These are phyloP conservation scores for Lepidium campestre DNA, from an alignment of 441 rosid species.

Conservation along the genomic window DNA sequence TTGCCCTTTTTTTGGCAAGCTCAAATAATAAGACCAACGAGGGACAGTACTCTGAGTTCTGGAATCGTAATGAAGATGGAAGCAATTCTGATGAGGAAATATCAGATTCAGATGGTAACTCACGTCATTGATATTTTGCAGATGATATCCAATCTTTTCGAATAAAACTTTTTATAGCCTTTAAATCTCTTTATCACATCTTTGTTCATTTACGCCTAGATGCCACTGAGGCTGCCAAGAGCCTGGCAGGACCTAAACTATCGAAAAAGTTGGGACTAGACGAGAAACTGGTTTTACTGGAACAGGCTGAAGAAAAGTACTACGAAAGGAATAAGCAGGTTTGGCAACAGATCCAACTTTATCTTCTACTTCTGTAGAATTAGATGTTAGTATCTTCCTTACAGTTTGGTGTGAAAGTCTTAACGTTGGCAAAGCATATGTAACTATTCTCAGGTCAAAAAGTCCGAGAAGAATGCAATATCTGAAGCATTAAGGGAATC, in stretches of 20 bases:
- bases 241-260: slow-evolving; percentile 41
- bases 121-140: neutral
- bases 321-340: slow-evolving; percentile 65
- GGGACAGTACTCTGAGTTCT: slow-evolving; percentile 71
- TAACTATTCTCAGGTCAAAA: slow-evolving; percentile 42
- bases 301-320: slow-evolving; percentile 72
- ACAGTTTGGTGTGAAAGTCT: neutral
- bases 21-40: slow-evolving; percentile 35
- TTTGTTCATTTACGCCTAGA: slow-evolving; percentile 33
- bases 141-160: neutral
- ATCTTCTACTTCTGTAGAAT: neutral
- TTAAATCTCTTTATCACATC: neutral
- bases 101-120: slow-evolving; percentile 78
- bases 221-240: slow-evolving; percentile 41
- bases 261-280: slow-evolving; percentile 48
- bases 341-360: neutral
- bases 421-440: neutral
- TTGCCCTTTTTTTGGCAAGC: slow-evolving; percentile 36
- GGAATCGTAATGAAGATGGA: slow-evolving; percentile 81
- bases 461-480: slow-evolving; percentile 58
- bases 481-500: slow-evolving; percentile 62
- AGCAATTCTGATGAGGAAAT: slow-evolving; percentile 84
- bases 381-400: neutral
- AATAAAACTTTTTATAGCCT: neutral
- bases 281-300: slow-evolving; percentile 63